Evolutionary conservation across 2,329 filamentous ascomycete genomes (phyloP), one percentile per base, ranked within the genome.

Genomic region (Diaporthe sp.): DNA sequence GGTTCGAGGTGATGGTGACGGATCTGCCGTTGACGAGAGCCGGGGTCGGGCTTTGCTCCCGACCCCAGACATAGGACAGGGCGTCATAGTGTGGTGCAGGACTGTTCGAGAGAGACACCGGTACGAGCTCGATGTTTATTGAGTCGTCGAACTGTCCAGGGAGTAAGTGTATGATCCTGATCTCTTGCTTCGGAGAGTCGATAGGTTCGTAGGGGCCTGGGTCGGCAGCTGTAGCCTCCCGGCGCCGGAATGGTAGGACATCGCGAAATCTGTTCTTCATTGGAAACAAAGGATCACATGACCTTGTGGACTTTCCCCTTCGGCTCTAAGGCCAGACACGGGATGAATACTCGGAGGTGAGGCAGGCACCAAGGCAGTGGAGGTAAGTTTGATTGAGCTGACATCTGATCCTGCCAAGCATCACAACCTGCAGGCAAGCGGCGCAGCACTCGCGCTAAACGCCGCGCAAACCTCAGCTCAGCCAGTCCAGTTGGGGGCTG

Each of bases 41-140:
- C 44, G 75, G 70, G 35, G 44, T 69, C 19, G 53, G 71, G 13
- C 66, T 50, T n/a, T 39, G 27, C 39, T 65, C 50, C 17, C 65
- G 66, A 50, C 77, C 77, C 77, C 76, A 78, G 15, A 77, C 77
- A 50, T 78, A 78, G 0, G 77, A 78, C 1, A 78, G 53, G 30
- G 76, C 77, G 51, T 77, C 77, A 53, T 78, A 78, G 2, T 56
- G 73, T 71, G 39, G 75, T 47, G 42, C 73, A 63, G 13, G 69
- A 65, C 25, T 63, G 73, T 2, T 37, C 3, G 71, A 65, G 44
- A 75, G 70, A 22, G 68, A 53, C 42, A 74, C 75, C 2, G 75
- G 44, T 27, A 74, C 72, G 15, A 78, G 68, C 51, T 77, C 71
- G 8, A 71, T n/a, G 7, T 53, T 50, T 6, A 71, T 63, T 4